phyloP scores from a whole-genome alignment of 2,329 filamentous ascomycete species.

The Neofusicoccum ribis region DNA sequence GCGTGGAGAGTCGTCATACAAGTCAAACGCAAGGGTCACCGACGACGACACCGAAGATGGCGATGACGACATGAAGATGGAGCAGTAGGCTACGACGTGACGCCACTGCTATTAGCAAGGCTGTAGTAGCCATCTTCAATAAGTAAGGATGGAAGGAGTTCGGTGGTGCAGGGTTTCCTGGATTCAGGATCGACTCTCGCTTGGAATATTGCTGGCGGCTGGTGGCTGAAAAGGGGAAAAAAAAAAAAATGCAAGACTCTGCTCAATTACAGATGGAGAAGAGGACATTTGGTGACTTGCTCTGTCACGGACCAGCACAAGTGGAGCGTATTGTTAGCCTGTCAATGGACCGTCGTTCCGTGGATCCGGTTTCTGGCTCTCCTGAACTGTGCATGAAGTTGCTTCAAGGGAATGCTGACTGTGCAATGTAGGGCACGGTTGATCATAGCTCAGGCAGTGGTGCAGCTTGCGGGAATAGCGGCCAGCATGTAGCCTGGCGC shows the following conservation, averaged over 20 bases:
- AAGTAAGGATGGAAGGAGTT: neutral
- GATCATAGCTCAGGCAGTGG: too few relatives aligned
- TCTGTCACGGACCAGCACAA: neutral
- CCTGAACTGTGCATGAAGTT: too few relatives aligned
- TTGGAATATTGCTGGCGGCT: neutral
- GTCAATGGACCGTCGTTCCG: neutral
- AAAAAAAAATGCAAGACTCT: neutral
- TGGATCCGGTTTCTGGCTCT: neutral
- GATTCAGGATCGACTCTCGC: neutral
- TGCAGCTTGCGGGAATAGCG: too few relatives aligned
- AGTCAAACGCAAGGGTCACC: neutral
- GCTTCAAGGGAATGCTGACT: too few relatives aligned
- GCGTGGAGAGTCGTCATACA: conserved; percentile 7
- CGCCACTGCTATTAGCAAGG: neutral
- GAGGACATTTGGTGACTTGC: neutral
- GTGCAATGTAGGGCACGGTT: too few relatives aligned
- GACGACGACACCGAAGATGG: conserved; percentile 1
- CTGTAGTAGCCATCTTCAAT: neutral
- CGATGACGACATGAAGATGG: neutral
- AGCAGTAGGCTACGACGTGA: neutral
- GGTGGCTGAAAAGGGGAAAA: neutral
- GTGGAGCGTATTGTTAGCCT: neutral
- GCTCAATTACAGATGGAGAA: neutral
- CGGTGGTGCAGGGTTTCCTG: neutral
- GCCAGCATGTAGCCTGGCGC: too few relatives aligned